Base-by-base conservation (phyloP, 2,329 filamentous ascomycete species). In the Stagonosporopsis cucurbitacearum region DNA sequence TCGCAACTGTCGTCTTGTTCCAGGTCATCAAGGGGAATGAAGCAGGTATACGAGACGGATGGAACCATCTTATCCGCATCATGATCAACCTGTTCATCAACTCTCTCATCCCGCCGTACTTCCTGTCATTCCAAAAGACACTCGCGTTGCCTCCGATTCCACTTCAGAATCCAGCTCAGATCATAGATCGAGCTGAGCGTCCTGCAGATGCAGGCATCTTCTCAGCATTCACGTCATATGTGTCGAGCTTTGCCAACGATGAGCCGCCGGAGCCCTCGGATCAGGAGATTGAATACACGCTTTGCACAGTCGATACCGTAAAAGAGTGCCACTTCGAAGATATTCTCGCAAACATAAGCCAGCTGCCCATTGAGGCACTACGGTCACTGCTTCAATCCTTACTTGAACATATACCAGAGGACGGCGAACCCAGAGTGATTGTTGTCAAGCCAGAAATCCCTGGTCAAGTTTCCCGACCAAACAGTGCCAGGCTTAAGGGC, bases 231-330 rank as follows among this genome's bases (percentile, higher is more conserved):
- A 96, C 94, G 0, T 96, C 91, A 5, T 99, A 98, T 69, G 92
- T 99, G 28, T 96, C 93, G n/a, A 98, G 94, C 74, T 98, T 99
- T 73, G 95, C 96, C 37, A 96, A 95, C 11, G 95, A 98, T 75
- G 95, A 99, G 70, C 95, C 95, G 12, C 95, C 95, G 0, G 95
- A 99, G 77, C 95, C 95, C 2, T 98, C 95, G 1, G 92, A 98
- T 62, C 94, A 98, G 72, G 95, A 99, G 74, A 83, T 99, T 26
- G 95, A 99, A 69, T 96, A 95, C 71, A 98, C 95, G 0, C 81
- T 99, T 9, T 95, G 91, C 72, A 94, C 95, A 0, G 90, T 97
- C 2, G 95, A 98, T 73, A 99, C 94, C 68, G 88, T 99, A 37
- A 94, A 91, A 65, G 89, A 92, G 40, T 99, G 95, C 73, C 88